Evolutionary conservation across 75 land plant species (phyloP), one percentile per base, ranked within the genome.

Genomic region (Selaginella moellendorffii): DNA sequence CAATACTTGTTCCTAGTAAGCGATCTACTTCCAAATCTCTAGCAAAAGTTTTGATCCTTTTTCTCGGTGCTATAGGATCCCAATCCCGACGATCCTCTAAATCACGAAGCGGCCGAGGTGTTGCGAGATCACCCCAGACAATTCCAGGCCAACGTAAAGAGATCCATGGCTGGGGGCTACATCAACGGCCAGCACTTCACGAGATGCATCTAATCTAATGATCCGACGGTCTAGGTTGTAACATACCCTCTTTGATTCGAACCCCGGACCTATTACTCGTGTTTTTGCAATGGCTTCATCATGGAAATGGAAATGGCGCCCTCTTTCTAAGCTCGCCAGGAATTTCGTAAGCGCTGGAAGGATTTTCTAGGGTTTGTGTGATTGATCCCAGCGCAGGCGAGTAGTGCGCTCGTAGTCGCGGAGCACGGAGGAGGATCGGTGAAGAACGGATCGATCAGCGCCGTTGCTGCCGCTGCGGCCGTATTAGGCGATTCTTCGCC

Each of bases 11-110:
- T n/a, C n/a, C n/a, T n/a, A n/a, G n/a, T n/a, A n/a, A n/a, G 63
- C 24, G 2, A 56, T 36, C 10, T 14, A 5, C 5, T 5, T 5
- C 14, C 5, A 5, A 36, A 36, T 36, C 46, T 5, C 46, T 5
- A 5, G 14, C 46, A 14, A 5, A 36, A 5, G 46, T 14, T 5
- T 14, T 36, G 5, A 14, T 5, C 46, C 14, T 36, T 36, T 5
- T 36, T 36, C 5, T 36, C 14, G 14, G 14, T 5, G 10, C 5
- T 36, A 14, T 62, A 86, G 90, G 74, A 86, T 67, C 90, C 90
- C 0, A 86, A 85, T 72, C 67, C 69, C 61, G 89, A 85, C 62
- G 89, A 83, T 65, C 89, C 87, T 1, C 79, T 85, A 22, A 85
- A 85, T 28, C 83, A 83, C 28, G 89, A 83, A 30, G 89, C 89